Base-by-base conservation (phyloP, 345 rosid genomes). In the Boechera divaricarpa region DNA sequence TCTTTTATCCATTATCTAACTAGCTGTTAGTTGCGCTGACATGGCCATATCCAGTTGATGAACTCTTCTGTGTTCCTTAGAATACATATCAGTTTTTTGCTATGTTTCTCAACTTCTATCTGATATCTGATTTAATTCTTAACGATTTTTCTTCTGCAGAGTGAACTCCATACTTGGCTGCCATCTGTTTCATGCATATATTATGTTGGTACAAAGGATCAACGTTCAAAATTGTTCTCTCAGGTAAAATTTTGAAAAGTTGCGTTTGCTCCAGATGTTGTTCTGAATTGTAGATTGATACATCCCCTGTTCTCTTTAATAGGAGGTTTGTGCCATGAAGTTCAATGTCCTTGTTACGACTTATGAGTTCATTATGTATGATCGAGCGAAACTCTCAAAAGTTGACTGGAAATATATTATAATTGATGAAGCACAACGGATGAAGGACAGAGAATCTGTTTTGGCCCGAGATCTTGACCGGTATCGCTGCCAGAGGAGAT, bases 401-500 rank as follows among this genome's bases (percentile, higher is more conserved):
- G 76, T 96, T 75, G 98, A 96, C 73, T 96, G 99, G 99, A 96
- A 91, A 79, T 96, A 96, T 75, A 96, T 96, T 68, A 80, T 96
- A 83, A 96, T 96, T 78, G 99, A 96, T 77, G 99, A 96, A 84
- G 99, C 99, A 73, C 99, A 96, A 69, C 86, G 99, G 79, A 96
- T 96, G 98, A 96, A 96, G 80, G 99, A 96, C 82, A 87, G 99
- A 69, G 98, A 96, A 80, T 96, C 99, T 35, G 99, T 96, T 87
- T 84, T 96, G 84, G 99, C 99, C 55, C 97, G 99, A 67, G 99
- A 96, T 89, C 99, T 96, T 85, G 99, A 96, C 78, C 87, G 97
- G 49, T 96, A 96, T 76, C 97, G 97, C 56, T 96, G 99, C 77
- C 98, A 93, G 82, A 88, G 99, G 87, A 96, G 99, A 73, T 87